A percentile compares a stretch with the other conserved stretches of the same genome.
phyloP scores from a whole-genome alignment of 2,329 filamentous ascomycete genomes.

The Plenodomus tracheiphilus region DNA sequence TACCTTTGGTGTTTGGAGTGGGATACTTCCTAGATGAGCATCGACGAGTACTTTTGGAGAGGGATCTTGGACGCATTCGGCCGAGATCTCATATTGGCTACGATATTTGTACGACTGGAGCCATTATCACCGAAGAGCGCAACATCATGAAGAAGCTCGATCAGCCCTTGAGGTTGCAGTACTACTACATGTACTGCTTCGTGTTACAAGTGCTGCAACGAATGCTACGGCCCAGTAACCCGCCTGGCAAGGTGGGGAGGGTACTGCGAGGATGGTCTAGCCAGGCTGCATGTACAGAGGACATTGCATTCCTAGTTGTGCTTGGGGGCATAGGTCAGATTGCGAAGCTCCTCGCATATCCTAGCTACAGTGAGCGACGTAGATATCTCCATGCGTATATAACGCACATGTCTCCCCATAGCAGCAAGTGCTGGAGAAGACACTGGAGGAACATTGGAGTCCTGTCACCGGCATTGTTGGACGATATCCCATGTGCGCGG shows the following conservation, averaged over 20 bases:
- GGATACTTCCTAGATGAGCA: slow-evolving; percentile 44
- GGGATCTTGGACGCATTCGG: slow-evolving; percentile 40
- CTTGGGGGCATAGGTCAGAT: slow-evolving; percentile 41
- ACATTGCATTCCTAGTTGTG: slow-evolving; percentile 42
- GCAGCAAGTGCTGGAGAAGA: slow-evolving; percentile 38
- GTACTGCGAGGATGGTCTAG: slow-evolving; percentile 38
- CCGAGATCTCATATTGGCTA: slow-evolving; percentile 39
- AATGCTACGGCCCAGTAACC: slow-evolving; percentile 36
- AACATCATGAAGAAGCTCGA: slow-evolving; percentile 37
- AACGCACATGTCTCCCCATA: slow-evolving; percentile 41
- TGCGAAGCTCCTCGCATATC: slow-evolving; percentile 39
- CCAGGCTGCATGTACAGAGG: slow-evolving; percentile 39
- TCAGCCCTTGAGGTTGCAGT: slow-evolving; percentile 38
- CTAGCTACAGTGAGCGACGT: slow-evolving; percentile 36
- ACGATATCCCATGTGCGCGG: slow-evolving; percentile 41
- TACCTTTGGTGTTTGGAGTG: slow-evolving; percentile 43
- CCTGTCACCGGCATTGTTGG: slow-evolving; percentile 37
- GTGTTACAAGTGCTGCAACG: slow-evolving; percentile 38
- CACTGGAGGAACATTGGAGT: slow-evolving; percentile 43
- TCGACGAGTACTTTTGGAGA: slow-evolving; percentile 32
- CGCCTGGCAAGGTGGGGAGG: slow-evolving; percentile 34
- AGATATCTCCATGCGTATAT: slow-evolving; percentile 39
- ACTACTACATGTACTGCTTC: slow-evolving; percentile 45
- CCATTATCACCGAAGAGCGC: slow-evolving; percentile 32
- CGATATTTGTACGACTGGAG: slow-evolving; percentile 37